Conservation (phyloP, 73 alveolate genomes). For the Stentor coeruleus region DNA sequence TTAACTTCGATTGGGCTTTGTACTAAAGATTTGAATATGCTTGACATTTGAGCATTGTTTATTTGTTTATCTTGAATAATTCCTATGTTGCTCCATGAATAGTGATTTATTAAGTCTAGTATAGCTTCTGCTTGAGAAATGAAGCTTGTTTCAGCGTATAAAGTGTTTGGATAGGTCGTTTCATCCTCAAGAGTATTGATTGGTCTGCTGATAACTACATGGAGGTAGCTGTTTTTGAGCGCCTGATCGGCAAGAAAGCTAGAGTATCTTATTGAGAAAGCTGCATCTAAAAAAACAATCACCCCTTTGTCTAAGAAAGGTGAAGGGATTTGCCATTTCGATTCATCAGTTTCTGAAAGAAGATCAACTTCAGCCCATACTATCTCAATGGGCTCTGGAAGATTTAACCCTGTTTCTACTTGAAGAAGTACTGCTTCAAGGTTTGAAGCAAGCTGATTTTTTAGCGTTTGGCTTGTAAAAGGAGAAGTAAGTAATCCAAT, state of each 20-base stretch:
- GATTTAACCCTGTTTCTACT: not conserved
- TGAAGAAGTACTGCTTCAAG: too few relatives aligned
- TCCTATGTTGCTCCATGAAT: not conserved
- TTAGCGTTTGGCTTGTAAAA: not conserved
- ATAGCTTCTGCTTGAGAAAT: not conserved
- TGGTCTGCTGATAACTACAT: not conserved
- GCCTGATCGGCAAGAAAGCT: slow-evolving; percentile 16
- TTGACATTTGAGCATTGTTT: not conserved
- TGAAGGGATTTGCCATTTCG: not conserved
- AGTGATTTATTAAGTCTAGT: not conserved
- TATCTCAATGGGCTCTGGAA: not conserved
- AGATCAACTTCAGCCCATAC: slow-evolving; percentile 8
- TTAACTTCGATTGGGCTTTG: not conserved
- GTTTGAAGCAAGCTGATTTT: not conserved
- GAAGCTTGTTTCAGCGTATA: not conserved
- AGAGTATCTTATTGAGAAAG: not conserved
- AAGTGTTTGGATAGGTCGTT: not conserved
- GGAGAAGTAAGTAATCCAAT: not conserved
- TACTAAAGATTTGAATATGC: not conserved
- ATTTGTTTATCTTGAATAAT: not conserved
- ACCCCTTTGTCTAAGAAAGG: not conserved
- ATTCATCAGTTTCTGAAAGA: too few relatives aligned
- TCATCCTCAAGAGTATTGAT: not conserved
- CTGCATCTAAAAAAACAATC: not conserved
- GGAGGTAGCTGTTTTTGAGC: not conserved